Percentiles rank a stretch among this genome's conserved stretches.
phyloP scores from a whole-genome alignment of 331 rosid genomes.

The Malus hybrid region DNA sequence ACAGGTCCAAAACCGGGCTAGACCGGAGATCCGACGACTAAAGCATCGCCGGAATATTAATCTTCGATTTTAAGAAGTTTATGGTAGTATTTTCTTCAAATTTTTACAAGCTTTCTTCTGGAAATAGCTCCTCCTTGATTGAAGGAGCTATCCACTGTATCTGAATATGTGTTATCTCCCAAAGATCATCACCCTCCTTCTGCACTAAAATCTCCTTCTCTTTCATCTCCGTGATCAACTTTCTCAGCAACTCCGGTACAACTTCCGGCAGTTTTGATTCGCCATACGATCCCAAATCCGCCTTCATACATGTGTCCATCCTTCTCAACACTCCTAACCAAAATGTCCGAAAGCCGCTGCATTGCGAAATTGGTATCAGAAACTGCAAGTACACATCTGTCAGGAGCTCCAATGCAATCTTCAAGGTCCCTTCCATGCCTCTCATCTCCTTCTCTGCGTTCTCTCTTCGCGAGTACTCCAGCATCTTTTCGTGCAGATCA shows the following conservation, averaged over 20 bases:
- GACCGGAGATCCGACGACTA: too few species aligned
- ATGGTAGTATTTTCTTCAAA: too few species aligned
- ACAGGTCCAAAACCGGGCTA: too few species aligned
- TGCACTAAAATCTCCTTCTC: constrained; percentile 48
- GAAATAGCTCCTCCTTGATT: constrained; percentile 77
- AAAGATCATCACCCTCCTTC: constrained; percentile 69
- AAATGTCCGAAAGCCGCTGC: constrained; percentile 56
- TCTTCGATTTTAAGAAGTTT: too few species aligned
- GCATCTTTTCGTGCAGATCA: constrained; percentile 86
- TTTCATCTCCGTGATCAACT: constrained; percentile 62
- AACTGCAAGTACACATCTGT: constrained; percentile 60
- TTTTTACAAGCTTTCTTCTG: constrained; percentile 16
- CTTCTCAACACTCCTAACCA: constrained; percentile 89
- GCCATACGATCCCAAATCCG: constrained; percentile 69
- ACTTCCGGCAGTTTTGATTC: constrained; percentile 42
- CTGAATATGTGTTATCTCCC: constrained; percentile 75
- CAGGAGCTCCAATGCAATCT: constrained; percentile 65
- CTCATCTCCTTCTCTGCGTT: constrained; percentile 82
- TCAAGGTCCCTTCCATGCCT: constrained; percentile 91
- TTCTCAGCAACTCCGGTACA: constrained; percentile 61
- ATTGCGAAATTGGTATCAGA: constrained; percentile 48
- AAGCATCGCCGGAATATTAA: too few species aligned
- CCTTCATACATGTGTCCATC: constrained; percentile 94
- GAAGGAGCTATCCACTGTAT: constrained; percentile 91
- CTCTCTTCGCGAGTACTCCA: constrained; percentile 90